These are phyloP conservation scores for Aegilops speltoides DNA, from an alignment of 176 grass and related monocot species.

Conservation along the genomic window DNA sequence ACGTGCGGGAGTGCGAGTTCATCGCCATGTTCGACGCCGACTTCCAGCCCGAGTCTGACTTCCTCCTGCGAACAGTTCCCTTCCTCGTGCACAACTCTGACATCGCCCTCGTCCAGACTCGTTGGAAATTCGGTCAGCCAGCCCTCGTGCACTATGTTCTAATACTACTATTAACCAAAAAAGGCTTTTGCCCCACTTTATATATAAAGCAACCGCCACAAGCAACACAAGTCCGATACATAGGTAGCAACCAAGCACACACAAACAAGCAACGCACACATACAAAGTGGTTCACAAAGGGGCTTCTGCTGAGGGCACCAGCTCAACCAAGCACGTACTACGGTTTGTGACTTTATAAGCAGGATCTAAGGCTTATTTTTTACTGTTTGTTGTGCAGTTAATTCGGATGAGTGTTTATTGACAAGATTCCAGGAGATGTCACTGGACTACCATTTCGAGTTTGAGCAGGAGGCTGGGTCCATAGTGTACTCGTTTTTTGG, in stretches of 20 bases:
- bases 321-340: too few species aligned
- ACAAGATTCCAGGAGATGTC: constrained; percentile 98
- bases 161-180: too few species aligned
- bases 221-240: too few species aligned
- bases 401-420: constrained; percentile 80
- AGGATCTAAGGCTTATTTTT: background rate
- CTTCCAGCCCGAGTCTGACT: constrained; percentile 73
- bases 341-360: background rate
- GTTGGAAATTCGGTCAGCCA: constrained; percentile 82
- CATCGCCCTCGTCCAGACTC: constrained; percentile 83
- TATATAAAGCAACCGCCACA: too few species aligned
- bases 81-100: constrained; percentile 83
- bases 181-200: too few species aligned
- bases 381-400: constrained; percentile 46
- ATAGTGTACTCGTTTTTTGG: constrained; percentile 73
- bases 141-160: too few species aligned
- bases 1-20: constrained; percentile 69
- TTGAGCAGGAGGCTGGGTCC: constrained; percentile 92
- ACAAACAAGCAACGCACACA: too few species aligned
- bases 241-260: too few species aligned
- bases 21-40: constrained; percentile 95
- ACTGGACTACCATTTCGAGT: constrained; percentile 92
- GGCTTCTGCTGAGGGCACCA: too few species aligned
- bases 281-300: too few species aligned
- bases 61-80: constrained; percentile 65